phyloP scores from a whole-genome alignment of 83 land plant species.

The Picea abies region DNA sequence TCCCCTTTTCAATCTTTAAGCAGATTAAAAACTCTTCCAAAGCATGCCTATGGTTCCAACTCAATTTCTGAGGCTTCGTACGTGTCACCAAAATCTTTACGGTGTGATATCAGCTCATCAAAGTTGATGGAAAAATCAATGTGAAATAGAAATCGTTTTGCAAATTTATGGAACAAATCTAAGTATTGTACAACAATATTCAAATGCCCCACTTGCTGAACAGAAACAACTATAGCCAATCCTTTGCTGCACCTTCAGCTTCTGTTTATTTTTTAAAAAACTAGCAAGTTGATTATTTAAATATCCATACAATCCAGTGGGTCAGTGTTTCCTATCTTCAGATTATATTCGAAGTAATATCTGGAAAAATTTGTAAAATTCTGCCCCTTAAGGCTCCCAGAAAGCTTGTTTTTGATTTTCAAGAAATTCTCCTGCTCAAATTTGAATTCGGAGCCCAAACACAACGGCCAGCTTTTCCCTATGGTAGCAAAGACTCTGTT shows the following conservation, averaged over 20 bases:
- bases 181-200: background rate
- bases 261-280: background rate
- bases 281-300: background rate
- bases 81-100: background rate
- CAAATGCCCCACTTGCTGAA: background rate
- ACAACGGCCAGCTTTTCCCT: too few relatives aligned
- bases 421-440: too few relatives aligned
- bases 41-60: background rate
- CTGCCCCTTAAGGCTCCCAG: too few relatives aligned
- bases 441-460: too few relatives aligned
- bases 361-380: background rate
- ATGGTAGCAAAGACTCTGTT: too few relatives aligned
- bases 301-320: background rate
- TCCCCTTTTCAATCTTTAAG: background rate
- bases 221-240: background rate
- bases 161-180: background rate
- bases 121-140: background rate
- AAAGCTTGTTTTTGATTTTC: too few relatives aligned
- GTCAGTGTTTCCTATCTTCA: background rate
- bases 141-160: background rate
- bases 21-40: background rate
- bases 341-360: background rate
- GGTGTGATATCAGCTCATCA: background rate
- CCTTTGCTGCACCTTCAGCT: slow-evolving; percentile 4
- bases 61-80: background rate